Conservation (phyloP, 352 stramenopile genomes). For the Albugo laibachii region DNA sequence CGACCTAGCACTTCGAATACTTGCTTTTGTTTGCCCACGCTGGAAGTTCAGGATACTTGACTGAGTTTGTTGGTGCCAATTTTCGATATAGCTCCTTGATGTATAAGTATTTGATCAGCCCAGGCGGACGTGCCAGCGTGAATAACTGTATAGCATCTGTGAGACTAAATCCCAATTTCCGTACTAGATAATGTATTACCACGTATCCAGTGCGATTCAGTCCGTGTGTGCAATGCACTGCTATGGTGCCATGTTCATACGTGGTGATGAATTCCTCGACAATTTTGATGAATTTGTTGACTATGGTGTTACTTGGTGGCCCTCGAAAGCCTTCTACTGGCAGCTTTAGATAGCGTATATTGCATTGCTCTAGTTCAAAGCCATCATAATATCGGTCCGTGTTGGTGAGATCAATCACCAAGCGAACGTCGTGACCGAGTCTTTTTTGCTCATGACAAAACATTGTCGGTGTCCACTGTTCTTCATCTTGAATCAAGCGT, state of each 20-base stretch:
- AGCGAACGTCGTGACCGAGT: conserved; percentile 21
- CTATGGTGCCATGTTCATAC: conserved; percentile 22
- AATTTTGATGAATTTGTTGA: conserved; percentile 33
- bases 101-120: conserved; percentile 73
- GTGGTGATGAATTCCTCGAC: conserved; percentile 35
- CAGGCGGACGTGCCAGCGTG: conserved; percentile 27
- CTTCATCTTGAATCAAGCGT: conserved; percentile 15
- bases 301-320: conserved; percentile 23
- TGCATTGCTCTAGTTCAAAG: conserved; percentile 19
- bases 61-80: conserved; percentile 18
- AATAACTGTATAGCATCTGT: conserved; percentile 49
- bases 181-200: conserved; percentile 54
- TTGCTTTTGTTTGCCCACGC: conserved; percentile 33
- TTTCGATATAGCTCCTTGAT: conserved; percentile 42
- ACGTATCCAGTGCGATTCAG: conserved; percentile 65
- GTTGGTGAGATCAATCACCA: conserved; percentile 70
- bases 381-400: conserved; percentile 74
- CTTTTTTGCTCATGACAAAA: conserved; percentile 27
- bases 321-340: conserved; percentile 47
- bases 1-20: conserved; percentile 19
- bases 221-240: conserved; percentile 61
- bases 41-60: conserved; percentile 31
- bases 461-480: conserved; percentile 32
- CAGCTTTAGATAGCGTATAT: conserved; percentile 56
- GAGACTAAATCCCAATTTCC: conserved; percentile 19